These are phyloP conservation scores for Balansia obtecta DNA, from an alignment of 2,329 filamentous ascomycete genomes.

Conservation along the genomic window DNA sequence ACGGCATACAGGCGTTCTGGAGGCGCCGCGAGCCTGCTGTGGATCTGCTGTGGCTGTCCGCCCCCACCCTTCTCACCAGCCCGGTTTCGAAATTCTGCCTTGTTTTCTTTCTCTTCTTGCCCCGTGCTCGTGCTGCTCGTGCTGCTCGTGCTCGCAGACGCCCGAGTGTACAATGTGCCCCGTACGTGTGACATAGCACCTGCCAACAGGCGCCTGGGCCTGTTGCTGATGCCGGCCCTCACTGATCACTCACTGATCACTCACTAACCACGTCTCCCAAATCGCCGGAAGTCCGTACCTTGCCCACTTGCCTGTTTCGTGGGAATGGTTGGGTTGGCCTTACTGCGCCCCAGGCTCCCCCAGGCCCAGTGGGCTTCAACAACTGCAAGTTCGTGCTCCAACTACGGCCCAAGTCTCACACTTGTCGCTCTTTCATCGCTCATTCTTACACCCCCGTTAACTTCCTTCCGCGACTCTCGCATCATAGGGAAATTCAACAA, in stretches of 20 bases:
- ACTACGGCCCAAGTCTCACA: neutral
- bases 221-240: too few relatives aligned
- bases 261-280: too few relatives aligned
- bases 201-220: neutral
- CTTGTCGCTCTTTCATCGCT: neutral
- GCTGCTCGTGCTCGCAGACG: neutral
- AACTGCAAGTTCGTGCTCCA: neutral
- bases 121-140: neutral
- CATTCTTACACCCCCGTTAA: neutral
- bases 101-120: neutral
- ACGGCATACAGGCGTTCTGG: neutral
- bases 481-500: neutral
- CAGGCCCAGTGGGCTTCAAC: slow-evolving; percentile 3
- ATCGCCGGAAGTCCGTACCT: neutral
- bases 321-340: neutral
- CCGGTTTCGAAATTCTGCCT: neutral
- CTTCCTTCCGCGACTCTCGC: neutral
- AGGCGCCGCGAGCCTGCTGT: neutral
- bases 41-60: slow-evolving; percentile 2
- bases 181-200: neutral
- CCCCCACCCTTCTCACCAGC: neutral
- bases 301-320: neutral
- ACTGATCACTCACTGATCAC: too few relatives aligned
- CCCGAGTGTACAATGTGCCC: too few relatives aligned
- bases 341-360: slow-evolving; percentile 3